Evolutionary conservation across 2,329 filamentous ascomycete genomes (phyloP).

Genomic region (Lasiodiplodia citricola): DNA sequence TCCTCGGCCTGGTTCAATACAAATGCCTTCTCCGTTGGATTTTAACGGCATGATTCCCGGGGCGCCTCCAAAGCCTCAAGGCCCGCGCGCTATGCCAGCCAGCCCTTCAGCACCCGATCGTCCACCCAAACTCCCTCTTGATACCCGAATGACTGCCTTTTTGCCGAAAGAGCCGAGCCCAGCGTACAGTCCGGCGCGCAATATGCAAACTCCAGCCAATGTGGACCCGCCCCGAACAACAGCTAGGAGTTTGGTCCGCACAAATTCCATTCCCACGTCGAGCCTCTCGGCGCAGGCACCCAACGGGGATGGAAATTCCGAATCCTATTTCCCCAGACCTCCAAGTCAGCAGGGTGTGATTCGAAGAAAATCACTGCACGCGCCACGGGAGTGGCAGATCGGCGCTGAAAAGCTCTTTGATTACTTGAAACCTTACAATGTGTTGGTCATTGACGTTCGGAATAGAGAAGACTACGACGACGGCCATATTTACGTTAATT

Average conservation of each 20-base stretch:
- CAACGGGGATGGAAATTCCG: slow-evolving; percentile 39
- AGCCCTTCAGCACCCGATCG: slow-evolving; percentile 36
- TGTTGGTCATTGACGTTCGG: slow-evolving; percentile 87
- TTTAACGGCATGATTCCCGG: slow-evolving; percentile 34
- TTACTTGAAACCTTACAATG: slow-evolving; percentile 68
- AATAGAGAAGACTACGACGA: slow-evolving; percentile 79
- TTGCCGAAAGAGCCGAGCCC: slow-evolving; percentile 75
- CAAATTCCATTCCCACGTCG: slow-evolving; percentile 57
- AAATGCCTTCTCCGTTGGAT: slow-evolving; percentile 50
- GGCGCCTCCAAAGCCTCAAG: slow-evolving; percentile 1
- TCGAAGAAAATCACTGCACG: slow-evolving; percentile 53
- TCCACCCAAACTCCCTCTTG: slow-evolving; percentile 55
- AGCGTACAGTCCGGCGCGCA: slow-evolving; percentile 78
- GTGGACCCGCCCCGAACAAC: slow-evolving; percentile 70
- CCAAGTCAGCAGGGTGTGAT: slow-evolving; percentile 23
- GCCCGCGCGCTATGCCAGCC: slow-evolving; percentile 51
- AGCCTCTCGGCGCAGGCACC: slow-evolving; percentile 45
- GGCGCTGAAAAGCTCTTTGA: slow-evolving; percentile 72
- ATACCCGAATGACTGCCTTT: slow-evolving; percentile 58
- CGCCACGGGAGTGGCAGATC: slow-evolving; percentile 65
- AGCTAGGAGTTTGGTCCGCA: slow-evolving; percentile 67
- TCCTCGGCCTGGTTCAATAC: slow-evolving; percentile 35
- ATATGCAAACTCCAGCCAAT: slow-evolving; percentile 69
- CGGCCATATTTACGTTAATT: slow-evolving; percentile 84
- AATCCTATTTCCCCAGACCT: slow-evolving; percentile 49